Percentiles rank a stretch among this genome's conserved stretches.
Conservation (phyloP, 345 rosid genomes). For the Nasturtium officinale region DNA sequence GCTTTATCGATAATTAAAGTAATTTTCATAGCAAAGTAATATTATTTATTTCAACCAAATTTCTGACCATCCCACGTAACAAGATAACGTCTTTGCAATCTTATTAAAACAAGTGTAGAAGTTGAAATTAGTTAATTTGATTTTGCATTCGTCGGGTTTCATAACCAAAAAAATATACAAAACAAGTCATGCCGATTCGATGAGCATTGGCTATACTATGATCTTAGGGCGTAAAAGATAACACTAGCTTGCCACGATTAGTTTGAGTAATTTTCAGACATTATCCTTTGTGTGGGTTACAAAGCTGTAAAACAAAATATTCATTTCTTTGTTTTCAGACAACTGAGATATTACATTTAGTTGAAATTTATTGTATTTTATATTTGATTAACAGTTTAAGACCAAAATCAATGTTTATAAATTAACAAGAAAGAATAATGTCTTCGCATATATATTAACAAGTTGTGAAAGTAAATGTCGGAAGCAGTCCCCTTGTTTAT, state of each 20-base stretch:
- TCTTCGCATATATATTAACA: not conserved
- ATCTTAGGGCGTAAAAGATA: not conserved
- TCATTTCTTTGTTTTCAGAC: not conserved
- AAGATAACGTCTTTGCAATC: not conserved
- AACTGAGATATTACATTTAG: not conserved
- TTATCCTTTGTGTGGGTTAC: not conserved
- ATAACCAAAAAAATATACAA: not conserved
- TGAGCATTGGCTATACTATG: not conserved
- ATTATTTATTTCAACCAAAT: not conserved
- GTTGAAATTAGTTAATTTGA: not conserved
- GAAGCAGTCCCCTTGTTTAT: conserved; percentile 19
- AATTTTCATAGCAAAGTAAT: not conserved
- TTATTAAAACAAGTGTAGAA: not conserved
- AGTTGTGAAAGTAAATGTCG: conserved; percentile 8
- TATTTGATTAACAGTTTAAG: conserved; percentile 16
- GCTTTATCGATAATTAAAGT: conserved; percentile 7
- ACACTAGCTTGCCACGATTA: not conserved
- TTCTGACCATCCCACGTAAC: not conserved
- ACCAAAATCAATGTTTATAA: not conserved
- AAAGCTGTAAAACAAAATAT: not conserved
- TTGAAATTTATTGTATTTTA: not conserved
- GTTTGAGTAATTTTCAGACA: not conserved
- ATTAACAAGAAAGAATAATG: conserved; percentile 30
- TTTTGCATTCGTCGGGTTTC: not conserved
- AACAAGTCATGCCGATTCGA: not conserved